A percentile compares a stretch with the other conserved stretches of the same genome.
phyloP scores from a whole-genome alignment of 371 early-diverging fungal species.

The Actinomucor elegans region DNA sequence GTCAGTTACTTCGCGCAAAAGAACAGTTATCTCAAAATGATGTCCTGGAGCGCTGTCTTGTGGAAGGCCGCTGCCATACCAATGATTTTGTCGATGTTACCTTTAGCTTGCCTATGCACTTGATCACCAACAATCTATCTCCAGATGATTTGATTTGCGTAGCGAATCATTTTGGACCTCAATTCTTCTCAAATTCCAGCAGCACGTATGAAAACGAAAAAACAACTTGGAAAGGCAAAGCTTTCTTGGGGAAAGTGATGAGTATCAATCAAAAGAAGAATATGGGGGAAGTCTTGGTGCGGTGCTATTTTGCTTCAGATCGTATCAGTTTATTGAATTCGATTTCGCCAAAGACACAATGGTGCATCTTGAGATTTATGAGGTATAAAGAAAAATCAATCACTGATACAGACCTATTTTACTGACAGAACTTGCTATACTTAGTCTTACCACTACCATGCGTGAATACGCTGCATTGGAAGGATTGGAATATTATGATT shows the following conservation, averaged over 20 bases:
- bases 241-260: conserved; percentile 66
- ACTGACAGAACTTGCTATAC: not conserved
- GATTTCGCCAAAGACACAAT: conserved; percentile 41
- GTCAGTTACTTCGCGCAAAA: conserved; percentile 71
- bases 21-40: conserved; percentile 61
- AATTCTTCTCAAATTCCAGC: conserved; percentile 29
- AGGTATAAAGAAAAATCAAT: too few relatives aligned
- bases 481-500: conserved; percentile 62
- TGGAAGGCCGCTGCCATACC: conserved; percentile 60
- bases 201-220: not conserved
- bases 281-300: conserved; percentile 45
- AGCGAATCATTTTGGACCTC: conserved; percentile 47
- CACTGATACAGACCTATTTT: too few relatives aligned
- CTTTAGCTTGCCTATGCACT: conserved; percentile 40
- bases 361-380: conserved; percentile 34
- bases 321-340: conserved; percentile 46
- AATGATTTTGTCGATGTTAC: conserved; percentile 79
- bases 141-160: conserved; percentile 50
- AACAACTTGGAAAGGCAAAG: conserved; percentile 27
- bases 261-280: conserved; percentile 43
- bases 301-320: conserved; percentile 46
- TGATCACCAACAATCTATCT: conserved; percentile 17
- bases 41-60: conserved; percentile 43
- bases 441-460: conserved; percentile 71
- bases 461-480: conserved; percentile 87